These are phyloP conservation scores for Metarhizium sp. DNA, from an alignment of 2,329 filamentous ascomycete species.

Conservation along the genomic window DNA sequence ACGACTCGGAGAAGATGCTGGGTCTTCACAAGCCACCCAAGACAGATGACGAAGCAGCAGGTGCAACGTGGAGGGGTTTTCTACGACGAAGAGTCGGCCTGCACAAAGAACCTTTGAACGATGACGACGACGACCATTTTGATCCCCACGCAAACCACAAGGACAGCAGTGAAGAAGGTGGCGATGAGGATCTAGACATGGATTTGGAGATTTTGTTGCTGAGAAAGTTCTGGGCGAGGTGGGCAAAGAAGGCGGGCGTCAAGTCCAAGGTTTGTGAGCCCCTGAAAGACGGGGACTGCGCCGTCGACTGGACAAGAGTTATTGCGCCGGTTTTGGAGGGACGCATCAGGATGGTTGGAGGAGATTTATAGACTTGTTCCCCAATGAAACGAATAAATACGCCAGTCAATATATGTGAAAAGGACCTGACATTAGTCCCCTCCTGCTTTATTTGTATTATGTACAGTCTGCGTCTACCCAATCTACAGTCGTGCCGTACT, in stretches of 20 bases:
- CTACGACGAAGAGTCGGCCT: constrained; percentile 25
- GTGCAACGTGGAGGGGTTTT: constrained; percentile 26
- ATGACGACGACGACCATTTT: constrained; percentile 35
- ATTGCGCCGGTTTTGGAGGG: constrained; percentile 73
- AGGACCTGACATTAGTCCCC: too few species aligned
- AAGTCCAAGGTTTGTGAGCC: constrained; percentile 42
- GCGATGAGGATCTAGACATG: constrained; percentile 27
- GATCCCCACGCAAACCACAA: constrained; percentile 17
- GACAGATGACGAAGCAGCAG: constrained; percentile 10
- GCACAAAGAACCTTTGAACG: constrained; percentile 22
- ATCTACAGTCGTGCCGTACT: too few species aligned
- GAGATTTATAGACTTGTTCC: constrained; percentile 5
- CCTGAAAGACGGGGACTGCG: constrained; percentile 48
- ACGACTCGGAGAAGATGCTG: constrained; percentile 26
- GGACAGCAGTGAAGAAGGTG: constrained; percentile 14
- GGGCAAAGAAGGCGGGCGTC: constrained; percentile 61
- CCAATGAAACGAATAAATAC: background rate
- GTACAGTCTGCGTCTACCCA: too few species aligned
- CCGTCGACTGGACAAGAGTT: constrained; percentile 69
- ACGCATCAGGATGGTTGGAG: constrained; percentile 48
- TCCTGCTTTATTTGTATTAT: too few species aligned
- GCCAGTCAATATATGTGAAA: background rate
- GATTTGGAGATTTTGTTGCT: constrained; percentile 53
- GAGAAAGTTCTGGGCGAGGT: constrained; percentile 61
- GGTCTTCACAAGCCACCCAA: constrained; percentile 10